phyloP scores from a whole-genome alignment of 2,329 filamentous ascomycete genomes.

The Sarocladium strictum region DNA sequence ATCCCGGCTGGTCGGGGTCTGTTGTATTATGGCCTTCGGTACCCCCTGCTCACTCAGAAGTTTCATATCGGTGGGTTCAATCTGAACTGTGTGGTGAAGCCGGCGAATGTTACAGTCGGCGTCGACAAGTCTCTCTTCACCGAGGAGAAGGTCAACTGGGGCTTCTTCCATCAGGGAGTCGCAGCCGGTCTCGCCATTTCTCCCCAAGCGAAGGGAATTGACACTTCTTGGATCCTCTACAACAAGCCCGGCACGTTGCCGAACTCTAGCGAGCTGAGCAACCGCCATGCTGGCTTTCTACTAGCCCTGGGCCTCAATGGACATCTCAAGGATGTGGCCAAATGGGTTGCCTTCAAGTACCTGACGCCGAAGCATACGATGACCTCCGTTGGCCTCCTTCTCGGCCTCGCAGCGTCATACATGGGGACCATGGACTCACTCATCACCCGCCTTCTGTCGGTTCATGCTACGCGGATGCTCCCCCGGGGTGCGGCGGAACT shows the following conservation, averaged over 20 bases:
- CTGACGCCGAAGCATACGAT: conserved; percentile 98
- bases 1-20: conserved; percentile 83
- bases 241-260: conserved; percentile 68
- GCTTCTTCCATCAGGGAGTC: conserved; percentile 95
- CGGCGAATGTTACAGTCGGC: conserved; percentile 86
- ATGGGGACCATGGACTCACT: conserved; percentile 96
- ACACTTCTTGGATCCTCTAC: conserved; percentile 98
- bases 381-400: conserved; percentile 92
- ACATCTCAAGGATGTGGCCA: conserved; percentile 87
- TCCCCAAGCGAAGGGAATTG: conserved; percentile 82
- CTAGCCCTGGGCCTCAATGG: conserved; percentile 89
- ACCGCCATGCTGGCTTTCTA: conserved; percentile 92
- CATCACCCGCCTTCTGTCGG: conserved; percentile 86
- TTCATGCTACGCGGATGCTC: conserved; percentile 92
- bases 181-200: conserved; percentile 91
- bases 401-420: conserved; percentile 89
- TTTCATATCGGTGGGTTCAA: conserved; percentile 88
- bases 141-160: conserved; percentile 97
- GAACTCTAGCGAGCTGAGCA: conserved; percentile 62
- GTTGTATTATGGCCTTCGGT: conserved; percentile 79
- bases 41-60: conserved; percentile 87
- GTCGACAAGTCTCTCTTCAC: conserved; percentile 83
- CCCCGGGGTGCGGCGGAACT: conserved; percentile 88
- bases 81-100: conserved; percentile 84
- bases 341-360: conserved; percentile 99